phyloP scores from a whole-genome alignment of 2,329 filamentous ascomycete species.

The Xylariaceae sp. region DNA sequence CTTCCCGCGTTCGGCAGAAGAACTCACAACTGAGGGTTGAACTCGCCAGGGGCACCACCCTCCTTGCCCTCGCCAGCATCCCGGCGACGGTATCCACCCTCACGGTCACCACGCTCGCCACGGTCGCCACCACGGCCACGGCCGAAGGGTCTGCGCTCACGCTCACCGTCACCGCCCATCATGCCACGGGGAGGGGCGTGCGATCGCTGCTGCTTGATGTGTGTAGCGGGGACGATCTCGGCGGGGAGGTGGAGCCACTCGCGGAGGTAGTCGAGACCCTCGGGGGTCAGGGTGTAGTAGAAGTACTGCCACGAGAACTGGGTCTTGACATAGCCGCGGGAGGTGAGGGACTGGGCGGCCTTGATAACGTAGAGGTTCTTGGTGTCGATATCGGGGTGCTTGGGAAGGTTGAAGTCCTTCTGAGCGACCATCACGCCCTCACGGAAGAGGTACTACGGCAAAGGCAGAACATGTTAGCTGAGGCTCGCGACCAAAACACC shows the following conservation, averaged over 20 bases:
- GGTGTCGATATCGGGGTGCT: slow-evolving; percentile 97
- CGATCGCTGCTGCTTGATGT: slow-evolving; percentile 99
- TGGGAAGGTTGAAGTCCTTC: slow-evolving; percentile 98
- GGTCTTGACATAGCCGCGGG: slow-evolving; percentile 98
- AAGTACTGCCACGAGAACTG: slow-evolving; percentile 99
- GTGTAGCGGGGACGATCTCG: slow-evolving; percentile 98
- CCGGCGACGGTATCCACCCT: slow-evolving; percentile 88
- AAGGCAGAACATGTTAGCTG: slow-evolving; percentile 28
- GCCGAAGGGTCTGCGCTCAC: slow-evolving; percentile 77
- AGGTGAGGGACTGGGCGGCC: slow-evolving; percentile 96
- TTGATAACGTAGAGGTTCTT: slow-evolving; percentile 99
- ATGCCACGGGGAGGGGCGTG: slow-evolving; percentile 98
- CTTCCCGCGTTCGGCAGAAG: slow-evolving; percentile 8
- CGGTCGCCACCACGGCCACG: slow-evolving; percentile 68
- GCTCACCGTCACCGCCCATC: slow-evolving; percentile 82
- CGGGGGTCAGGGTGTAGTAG: slow-evolving; percentile 99
- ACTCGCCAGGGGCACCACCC: slow-evolving; percentile 85
- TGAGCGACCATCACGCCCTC: slow-evolving; percentile 91
- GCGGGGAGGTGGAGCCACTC: slow-evolving; percentile 99
- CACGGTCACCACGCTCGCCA: slow-evolving; percentile 69
- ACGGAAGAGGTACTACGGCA: slow-evolving; percentile 83
- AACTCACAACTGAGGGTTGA: slow-evolving; percentile 81
- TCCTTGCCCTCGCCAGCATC: slow-evolving; percentile 85
- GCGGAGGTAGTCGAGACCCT: slow-evolving; percentile 99
- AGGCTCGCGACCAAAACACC: slow-evolving; percentile 3